phyloP scores from a whole-genome alignment of 495 filamentous ascomycete genomes.

The Penicillium waksmanii region DNA sequence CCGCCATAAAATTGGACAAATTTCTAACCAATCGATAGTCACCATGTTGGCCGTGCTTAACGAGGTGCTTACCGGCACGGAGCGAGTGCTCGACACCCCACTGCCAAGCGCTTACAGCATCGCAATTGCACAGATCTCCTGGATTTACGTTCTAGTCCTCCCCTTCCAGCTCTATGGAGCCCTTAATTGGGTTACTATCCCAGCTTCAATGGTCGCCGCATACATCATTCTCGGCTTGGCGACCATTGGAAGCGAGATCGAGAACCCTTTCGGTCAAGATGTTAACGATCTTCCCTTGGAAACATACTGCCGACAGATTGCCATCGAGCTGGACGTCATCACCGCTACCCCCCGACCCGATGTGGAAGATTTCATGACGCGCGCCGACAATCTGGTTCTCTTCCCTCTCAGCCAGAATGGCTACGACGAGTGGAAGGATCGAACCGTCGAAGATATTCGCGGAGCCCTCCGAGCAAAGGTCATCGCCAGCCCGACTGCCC shows the following conservation, averaged over 20 bases:
- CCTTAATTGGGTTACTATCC: constrained; percentile 79
- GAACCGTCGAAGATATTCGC: constrained; percentile 62
- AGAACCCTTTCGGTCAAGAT: constrained; percentile 87
- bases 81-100: constrained; percentile 84
- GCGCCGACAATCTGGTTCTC: constrained; percentile 64
- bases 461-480: constrained; percentile 54
- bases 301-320: constrained; percentile 72
- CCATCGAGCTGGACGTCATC: constrained; percentile 74
- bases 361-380: constrained; percentile 59
- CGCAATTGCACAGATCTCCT: constrained; percentile 83
- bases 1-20: neutral
- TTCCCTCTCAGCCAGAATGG: constrained; percentile 66
- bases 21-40: constrained; percentile 25
- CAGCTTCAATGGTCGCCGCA: constrained; percentile 77
- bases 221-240: constrained; percentile 92
- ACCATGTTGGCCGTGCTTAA: constrained; percentile 57
- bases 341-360: constrained; percentile 59
- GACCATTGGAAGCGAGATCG: constrained; percentile 82
- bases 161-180: constrained; percentile 76
- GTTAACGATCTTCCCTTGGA: constrained; percentile 87
- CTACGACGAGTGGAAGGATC: constrained; percentile 63
- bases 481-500: constrained; percentile 26
- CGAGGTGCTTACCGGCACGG: constrained; percentile 73
- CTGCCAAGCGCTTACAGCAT: constrained; percentile 85
- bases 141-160: constrained; percentile 81